Percentiles rank a stretch among this genome's conserved stretches.
Conservation (phyloP, 2,329 filamentous ascomycete species). For the Phialemoniopsis sp. region DNA sequence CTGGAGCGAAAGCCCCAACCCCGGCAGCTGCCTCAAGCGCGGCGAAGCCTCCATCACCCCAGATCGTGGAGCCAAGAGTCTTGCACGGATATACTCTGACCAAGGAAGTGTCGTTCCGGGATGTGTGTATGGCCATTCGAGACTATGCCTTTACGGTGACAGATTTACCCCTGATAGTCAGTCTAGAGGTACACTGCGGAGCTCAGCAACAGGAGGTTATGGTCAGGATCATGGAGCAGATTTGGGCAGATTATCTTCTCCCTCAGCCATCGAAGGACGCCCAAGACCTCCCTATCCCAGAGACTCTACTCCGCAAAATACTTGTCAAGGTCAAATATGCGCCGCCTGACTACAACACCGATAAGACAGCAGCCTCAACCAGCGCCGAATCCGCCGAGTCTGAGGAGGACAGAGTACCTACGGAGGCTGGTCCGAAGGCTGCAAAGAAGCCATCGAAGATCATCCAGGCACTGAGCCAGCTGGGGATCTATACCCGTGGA, state of each 20-base stretch:
- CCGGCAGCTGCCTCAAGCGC: constrained; percentile 1
- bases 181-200: constrained; percentile 84
- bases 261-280: constrained; percentile 44
- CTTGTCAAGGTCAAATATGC: constrained; percentile 77
- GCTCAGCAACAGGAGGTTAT: constrained; percentile 81
- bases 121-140: constrained; percentile 76
- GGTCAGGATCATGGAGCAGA: constrained; percentile 86
- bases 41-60: constrained; percentile 6
- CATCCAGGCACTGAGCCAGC: constrained; percentile 65
- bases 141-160: constrained; percentile 72
- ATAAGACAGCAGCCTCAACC: too few species aligned
- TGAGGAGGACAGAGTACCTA: constrained; percentile 30
- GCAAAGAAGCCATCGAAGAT: constrained; percentile 56
- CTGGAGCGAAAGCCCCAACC: constrained; percentile 1
- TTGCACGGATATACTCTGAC: constrained; percentile 89
- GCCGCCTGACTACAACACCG: constrained; percentile 33
- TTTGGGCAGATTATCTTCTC: constrained; percentile 72
- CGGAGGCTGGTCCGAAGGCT: constrained; percentile 31
- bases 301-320: constrained; percentile 71
- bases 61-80: constrained; percentile 65
- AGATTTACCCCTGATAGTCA: constrained; percentile 86
- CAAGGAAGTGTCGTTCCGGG: constrained; percentile 79
- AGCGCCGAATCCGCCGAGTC: constrained; percentile 23
- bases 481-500: constrained; percentile 80
- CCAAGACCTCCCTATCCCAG: constrained; percentile 60